Base-by-base conservation (phyloP, 768 basidiomycete species). In the Rhodotorula diobovata region DNA sequence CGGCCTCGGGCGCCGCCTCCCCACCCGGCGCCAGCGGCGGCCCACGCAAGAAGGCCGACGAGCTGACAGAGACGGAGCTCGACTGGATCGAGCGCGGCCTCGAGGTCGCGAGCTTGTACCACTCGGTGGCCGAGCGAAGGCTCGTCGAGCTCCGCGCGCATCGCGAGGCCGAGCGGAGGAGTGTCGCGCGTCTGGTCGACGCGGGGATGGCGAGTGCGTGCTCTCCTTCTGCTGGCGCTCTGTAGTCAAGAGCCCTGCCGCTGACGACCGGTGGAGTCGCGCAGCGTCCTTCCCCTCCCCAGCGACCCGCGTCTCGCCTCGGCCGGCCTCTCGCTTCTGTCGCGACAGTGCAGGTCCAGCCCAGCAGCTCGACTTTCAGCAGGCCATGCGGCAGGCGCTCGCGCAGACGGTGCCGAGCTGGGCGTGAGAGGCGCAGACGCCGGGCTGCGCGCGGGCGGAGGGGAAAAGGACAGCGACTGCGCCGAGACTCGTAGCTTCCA, bases 21-120 rank as follows among this genome's bases (percentile, higher is more conserved):
- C 8, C 41, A 2, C 18, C 41, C 11, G 12, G 14, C 14, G 3
- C 14, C 5, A 18, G 11, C 18, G 16, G 15, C 37, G 62, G 43
- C 28, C 23, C 18, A 7, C 4, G 14, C 20, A 23, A 25, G 28
- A 25, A 45, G 16, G 63, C 53, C 23, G 56, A 37, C 56, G 64
- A 39, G 41, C 43, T 70, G 4, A 55, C 68, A 2, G 18, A 25
- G 18, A 35, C 23, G 8, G 68, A 70, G 53, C 63, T 70, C 34
- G 63, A 65, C 43, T 70, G 63, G 63, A 70, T 70, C 58, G 69
- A 70, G 37, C 16, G 23, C 4, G 69, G 63, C 18, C 53, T 70
- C 37, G 59, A 60, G 35, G n/a, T 25, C 21, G 61, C 56, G 34
- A 5, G 14, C n/a, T 20, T 34, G 43, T 58, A 57, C 30, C 61